Evolutionary conservation across 345 rosid genomes (phyloP).

Genomic region (Citropsis articulata): DNA sequence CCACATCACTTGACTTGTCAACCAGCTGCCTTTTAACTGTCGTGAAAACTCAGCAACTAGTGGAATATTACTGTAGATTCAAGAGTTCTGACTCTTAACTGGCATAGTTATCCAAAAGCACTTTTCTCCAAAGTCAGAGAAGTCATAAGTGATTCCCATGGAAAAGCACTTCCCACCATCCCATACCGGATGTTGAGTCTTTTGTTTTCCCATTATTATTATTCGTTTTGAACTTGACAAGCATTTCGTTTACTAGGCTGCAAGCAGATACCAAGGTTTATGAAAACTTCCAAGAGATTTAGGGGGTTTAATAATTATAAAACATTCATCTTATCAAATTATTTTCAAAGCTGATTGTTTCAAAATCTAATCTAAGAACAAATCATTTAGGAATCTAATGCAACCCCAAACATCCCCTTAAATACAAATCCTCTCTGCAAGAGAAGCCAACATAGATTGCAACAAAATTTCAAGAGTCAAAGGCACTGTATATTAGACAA

Average conservation of each 20-base stretch:
- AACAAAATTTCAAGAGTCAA: too few relatives aligned
- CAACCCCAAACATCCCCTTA: too few relatives aligned
- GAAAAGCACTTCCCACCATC: slow-evolving; percentile 7
- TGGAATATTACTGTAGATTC: not conserved
- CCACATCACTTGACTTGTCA: not conserved
- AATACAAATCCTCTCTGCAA: too few relatives aligned
- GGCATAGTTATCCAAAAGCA: not conserved
- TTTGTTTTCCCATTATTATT: too few relatives aligned
- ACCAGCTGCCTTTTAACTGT: not conserved
- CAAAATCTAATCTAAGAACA: too few relatives aligned
- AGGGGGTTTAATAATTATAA: not conserved
- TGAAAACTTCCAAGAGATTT: not conserved
- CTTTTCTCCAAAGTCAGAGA: not conserved
- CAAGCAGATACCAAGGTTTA: not conserved
- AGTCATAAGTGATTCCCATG: not conserved
- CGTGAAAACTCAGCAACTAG: not conserved
- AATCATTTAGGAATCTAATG: too few relatives aligned
- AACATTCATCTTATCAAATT: not conserved
- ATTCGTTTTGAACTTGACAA: not conserved
- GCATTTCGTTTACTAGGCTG: not conserved
- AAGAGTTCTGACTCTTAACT: not conserved
- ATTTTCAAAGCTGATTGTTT: too few relatives aligned
- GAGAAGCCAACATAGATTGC: too few relatives aligned
- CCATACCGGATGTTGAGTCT: not conserved
- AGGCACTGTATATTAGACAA: not conserved